These are phyloP conservation scores for Pythium folliculosum DNA, from an alignment of 352 stramenopile genomes.

Conservation along the genomic window DNA sequence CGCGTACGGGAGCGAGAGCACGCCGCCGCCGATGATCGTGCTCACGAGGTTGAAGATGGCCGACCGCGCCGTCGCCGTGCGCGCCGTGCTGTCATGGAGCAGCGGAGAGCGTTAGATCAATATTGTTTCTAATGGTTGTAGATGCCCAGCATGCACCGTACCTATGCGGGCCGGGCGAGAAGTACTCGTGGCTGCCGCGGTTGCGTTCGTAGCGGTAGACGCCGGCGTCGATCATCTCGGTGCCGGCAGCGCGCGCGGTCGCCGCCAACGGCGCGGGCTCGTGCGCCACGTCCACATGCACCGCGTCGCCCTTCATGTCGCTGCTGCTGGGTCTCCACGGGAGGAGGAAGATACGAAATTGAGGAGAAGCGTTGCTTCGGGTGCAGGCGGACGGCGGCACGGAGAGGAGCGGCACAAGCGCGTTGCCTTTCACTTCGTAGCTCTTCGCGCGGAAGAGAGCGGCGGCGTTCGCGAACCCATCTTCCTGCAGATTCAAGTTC, in stretches of 20 bases:
- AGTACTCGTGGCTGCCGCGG: constrained; percentile 74
- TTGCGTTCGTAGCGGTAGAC: constrained; percentile 79
- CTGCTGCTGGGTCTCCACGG: neutral
- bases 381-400: neutral
- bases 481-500: constrained; percentile 12
- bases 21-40: constrained; percentile 87
- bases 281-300: constrained; percentile 19
- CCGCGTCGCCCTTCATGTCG: constrained; percentile 17
- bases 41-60: constrained; percentile 89
- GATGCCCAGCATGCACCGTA: no score
- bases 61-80: constrained; percentile 71
- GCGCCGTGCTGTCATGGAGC: constrained; percentile 37
- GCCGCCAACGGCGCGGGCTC: no score
- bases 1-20: constrained; percentile 85
- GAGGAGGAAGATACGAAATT: neutral
- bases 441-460: constrained; percentile 3
- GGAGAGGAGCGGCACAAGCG: neutral
- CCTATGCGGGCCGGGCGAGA: constrained; percentile 67
- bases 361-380: neutral
- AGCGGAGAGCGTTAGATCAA: no score
- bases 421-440: constrained; percentile 1
- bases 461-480: constrained; percentile 5
- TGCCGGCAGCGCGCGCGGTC: neutral
- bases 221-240: constrained; percentile 55
- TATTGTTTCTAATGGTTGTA: no score